Base-by-base conservation (phyloP, 345 rosid species). In the Noccaea bulbosa region DNA sequence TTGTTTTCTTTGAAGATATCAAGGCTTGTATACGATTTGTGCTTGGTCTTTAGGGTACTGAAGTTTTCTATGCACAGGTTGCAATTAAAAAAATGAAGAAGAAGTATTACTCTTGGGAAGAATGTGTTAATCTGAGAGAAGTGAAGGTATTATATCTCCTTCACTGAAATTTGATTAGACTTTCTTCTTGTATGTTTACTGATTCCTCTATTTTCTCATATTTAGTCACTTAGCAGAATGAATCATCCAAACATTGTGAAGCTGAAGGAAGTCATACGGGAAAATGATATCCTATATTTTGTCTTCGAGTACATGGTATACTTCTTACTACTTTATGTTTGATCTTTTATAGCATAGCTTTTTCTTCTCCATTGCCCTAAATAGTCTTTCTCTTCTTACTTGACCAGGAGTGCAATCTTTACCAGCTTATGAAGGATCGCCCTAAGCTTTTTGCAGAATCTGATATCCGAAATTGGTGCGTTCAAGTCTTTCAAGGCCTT, bases 41-140 rank as follows among this genome's bases (percentile, higher is more conserved):
- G 17, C 33, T 54, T 69, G 37, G 1, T 8, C 30, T 62, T 14
- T 40, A 46, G 65, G 44, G 38, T 54, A 51, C 67, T 56, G n/a
- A 49, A 43, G 14, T 54, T 63, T 62, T 48, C 22, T 37, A 4
- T 67, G 71, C 12, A 48, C 78, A 94, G 99, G 99, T 94, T 79
- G 99, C 99, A 37, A 83, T 94, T 56, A 94, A 94, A 79, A 94
- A 78, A 80, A 89, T 94, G 99, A 94, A 94, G 85, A 94, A 86
- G 81, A 91, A 89, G 79, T 94, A 91, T 78, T 86, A 80, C 78
- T 83, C 96, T 11, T 89, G 96, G 99, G 97, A 87, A 69, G 99
- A 91, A 77, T 91, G 99, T 76, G 80, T 89, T 48, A 88, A 89
- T 75, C 72, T 93, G 77, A 93, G 94, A 79, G 98, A 93, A 86